Percentiles rank a stretch among this genome's conserved stretches.
Conservation (phyloP, 768 basidiomycete species). For the Tulasnella sp. region DNA sequence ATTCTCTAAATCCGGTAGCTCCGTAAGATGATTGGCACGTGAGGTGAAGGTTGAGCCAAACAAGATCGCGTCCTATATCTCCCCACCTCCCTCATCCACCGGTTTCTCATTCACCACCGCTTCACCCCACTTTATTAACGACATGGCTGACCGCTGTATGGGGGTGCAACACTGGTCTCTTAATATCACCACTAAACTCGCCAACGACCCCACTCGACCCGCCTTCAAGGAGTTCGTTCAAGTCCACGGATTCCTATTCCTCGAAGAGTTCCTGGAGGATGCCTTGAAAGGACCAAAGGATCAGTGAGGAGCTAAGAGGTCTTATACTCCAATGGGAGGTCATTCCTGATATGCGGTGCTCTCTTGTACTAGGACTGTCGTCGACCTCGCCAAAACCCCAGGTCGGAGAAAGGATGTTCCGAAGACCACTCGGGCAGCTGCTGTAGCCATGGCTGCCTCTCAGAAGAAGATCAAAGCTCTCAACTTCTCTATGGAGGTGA, state of each 20-base stretch:
- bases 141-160: not conserved
- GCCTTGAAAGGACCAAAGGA: slow-evolving; percentile 55
- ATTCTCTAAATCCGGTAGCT: too few relatives aligned
- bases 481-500: not conserved
- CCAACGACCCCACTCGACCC: slow-evolving; percentile 57
- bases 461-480: slow-evolving; percentile 11
- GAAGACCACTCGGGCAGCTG: slow-evolving; percentile 21
- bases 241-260: slow-evolving; percentile 63
- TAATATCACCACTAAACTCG: slow-evolving; percentile 54
- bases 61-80: too few relatives aligned
- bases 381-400: slow-evolving; percentile 77
- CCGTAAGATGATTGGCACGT: too few relatives aligned
- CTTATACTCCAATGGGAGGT: not conserved
- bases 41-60: too few relatives aligned
- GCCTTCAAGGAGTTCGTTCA: slow-evolving; percentile 64
- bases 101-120: not conserved
- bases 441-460: slow-evolving; percentile 8
- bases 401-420: slow-evolving; percentile 52
- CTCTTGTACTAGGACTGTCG: slow-evolving; percentile 41
- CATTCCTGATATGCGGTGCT: not conserved
- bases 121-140: not conserved
- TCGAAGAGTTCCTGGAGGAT: slow-evolving; percentile 64
- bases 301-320: slow-evolving; percentile 37
- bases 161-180: slow-evolving; percentile 42
- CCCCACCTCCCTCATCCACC: not conserved